Percentiles rank a stretch among this genome's conserved stretches.
Evolutionary conservation across 2,329 filamentous ascomycete species (phyloP).

Genomic region (Diaporthe ilicicola): DNA sequence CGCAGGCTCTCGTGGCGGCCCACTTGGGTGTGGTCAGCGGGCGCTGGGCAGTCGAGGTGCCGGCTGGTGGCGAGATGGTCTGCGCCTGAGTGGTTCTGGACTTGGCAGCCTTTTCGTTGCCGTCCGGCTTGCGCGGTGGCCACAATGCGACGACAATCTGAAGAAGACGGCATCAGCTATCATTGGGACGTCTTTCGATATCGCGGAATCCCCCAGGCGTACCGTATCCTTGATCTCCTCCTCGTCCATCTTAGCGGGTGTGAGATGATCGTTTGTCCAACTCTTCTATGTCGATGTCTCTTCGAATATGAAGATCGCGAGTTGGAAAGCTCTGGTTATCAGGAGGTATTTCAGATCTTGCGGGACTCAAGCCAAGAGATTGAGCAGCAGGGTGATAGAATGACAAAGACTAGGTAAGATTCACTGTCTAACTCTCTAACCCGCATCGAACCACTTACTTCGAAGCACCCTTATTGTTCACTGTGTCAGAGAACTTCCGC

Average conservation of each 20-base stretch:
- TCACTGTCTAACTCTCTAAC: background rate
- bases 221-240: constrained; percentile 12
- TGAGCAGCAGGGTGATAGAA: background rate
- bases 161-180: background rate
- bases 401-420: background rate
- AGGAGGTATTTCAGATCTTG: background rate
- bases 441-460: background rate
- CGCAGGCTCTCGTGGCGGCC: background rate
- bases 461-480: background rate
- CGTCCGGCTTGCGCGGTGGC: background rate
- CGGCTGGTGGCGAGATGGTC: background rate
- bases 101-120: background rate
- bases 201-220: background rate
- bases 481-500: background rate
- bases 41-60: background rate
- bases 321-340: background rate
- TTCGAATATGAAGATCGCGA: background rate
- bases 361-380: background rate
- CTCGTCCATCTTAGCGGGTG: background rate
- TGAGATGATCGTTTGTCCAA: background rate
- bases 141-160: background rate
- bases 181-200: background rate
- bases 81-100: too few relatives aligned
- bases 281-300: background rate
- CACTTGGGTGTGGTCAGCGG: background rate